A percentile compares a stretch with the other conserved stretches of the same genome.
These are phyloP conservation scores for Pseudogymnoascus sp. DNA, from an alignment of 2,329 filamentous ascomycete genomes.

Conservation along the genomic window DNA sequence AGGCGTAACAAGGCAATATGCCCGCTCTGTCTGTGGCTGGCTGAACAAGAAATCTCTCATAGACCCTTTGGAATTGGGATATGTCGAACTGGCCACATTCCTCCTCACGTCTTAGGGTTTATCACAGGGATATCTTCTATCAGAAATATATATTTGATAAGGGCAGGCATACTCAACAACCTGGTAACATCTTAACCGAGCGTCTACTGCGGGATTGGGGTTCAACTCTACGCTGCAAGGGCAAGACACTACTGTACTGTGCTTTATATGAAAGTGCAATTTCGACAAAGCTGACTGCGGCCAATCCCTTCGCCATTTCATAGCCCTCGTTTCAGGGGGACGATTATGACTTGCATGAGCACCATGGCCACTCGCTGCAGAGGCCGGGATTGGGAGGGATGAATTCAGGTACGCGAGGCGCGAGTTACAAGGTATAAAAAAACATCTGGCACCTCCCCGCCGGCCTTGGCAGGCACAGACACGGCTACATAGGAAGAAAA, in stretches of 20 bases:
- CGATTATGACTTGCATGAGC: constrained; percentile 3
- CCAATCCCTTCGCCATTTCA: not conserved
- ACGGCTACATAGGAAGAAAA: not conserved
- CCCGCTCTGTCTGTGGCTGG: not conserved
- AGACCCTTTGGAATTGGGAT: not conserved
- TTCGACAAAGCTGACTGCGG: not conserved
- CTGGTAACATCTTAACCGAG: not conserved
- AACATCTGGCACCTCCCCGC: not conserved
- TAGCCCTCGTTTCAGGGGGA: not conserved
- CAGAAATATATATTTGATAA: constrained; percentile 1
- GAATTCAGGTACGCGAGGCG: not conserved
- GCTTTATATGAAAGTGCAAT: constrained; percentile 1
- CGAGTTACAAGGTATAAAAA: not conserved
- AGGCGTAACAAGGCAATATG: not conserved
- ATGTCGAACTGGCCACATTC: not conserved
- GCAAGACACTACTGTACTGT: constrained; percentile 2
- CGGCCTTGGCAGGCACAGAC: not conserved
- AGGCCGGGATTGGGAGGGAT: not conserved
- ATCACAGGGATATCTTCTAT: constrained; percentile 1
- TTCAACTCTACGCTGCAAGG: not conserved
- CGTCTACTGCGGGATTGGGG: not conserved
- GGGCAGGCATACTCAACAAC: not conserved
- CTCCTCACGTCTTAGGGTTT: not conserved
- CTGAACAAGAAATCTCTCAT: not conserved
- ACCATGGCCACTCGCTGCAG: not conserved